phyloP scores from a whole-genome alignment of 176 grass and related monocot species.

The Avena sativa region DNA sequence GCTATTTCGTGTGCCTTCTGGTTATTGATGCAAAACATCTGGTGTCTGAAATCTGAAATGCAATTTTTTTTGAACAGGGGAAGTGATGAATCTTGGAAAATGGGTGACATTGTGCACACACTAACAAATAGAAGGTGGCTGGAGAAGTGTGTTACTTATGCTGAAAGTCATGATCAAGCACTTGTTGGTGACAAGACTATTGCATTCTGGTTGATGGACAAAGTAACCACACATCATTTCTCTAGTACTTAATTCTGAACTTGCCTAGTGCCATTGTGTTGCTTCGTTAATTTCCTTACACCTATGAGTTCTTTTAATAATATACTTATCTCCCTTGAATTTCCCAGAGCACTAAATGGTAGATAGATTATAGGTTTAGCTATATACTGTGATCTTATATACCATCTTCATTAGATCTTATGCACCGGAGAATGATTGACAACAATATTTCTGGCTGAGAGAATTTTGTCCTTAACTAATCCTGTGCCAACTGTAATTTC shows the following conservation, averaged over 20 bases:
- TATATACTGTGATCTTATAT: neutral
- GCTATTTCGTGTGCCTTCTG: conserved; percentile 13
- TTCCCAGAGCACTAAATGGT: conserved; percentile 11
- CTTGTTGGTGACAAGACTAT: conserved; percentile 98
- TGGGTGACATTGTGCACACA: conserved; percentile 90
- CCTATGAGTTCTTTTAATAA: conserved; percentile 10
- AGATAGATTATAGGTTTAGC: neutral
- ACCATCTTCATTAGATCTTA: neutral
- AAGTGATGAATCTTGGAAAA: conserved; percentile 85
- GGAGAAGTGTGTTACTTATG: conserved; percentile 95
- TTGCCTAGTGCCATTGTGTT: neutral
- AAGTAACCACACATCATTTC: conserved; percentile 47
- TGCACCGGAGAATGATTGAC: conserved; percentile 10
- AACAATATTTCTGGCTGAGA: neutral
- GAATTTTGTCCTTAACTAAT: neutral
- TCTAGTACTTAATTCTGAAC: conserved; percentile 25
- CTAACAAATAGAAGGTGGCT: conserved; percentile 94
- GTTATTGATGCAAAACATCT: neutral
- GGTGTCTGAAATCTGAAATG: conserved; percentile 3
- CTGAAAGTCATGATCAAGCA: conserved; percentile 99
- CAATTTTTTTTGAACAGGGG: conserved; percentile 53
- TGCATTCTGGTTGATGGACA: conserved; percentile 96
- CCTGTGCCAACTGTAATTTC: conserved; percentile 16
- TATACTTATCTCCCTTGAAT: conserved; percentile 21
- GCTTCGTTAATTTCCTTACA: neutral